Evolutionary conservation across 306 rosid species (phyloP).

Genomic region (Alnus rubra): DNA sequence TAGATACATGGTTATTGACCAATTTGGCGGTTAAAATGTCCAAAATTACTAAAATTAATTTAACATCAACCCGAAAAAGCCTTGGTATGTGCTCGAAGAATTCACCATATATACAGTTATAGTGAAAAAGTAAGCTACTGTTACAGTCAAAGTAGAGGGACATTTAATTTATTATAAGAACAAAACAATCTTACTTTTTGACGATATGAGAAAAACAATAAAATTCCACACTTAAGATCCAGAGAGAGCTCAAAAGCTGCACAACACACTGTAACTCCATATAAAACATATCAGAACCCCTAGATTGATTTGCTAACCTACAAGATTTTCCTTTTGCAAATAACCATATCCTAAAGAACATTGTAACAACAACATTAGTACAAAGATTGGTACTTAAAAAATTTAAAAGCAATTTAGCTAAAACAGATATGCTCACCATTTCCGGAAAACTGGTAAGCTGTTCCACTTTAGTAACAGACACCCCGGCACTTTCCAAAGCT

Average conservation of each 20-base stretch:
- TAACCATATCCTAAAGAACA: not conserved
- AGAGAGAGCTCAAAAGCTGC: not conserved
- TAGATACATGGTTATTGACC: not conserved
- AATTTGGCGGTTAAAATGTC: not conserved
- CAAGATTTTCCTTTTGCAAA: not conserved
- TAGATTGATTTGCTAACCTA: not conserved
- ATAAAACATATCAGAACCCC: constrained; percentile 11
- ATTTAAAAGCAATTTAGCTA: constrained; percentile 15
- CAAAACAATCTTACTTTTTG: not conserved
- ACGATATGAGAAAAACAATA: not conserved
- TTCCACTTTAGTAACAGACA: constrained; percentile 83
- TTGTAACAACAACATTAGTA: not conserved
- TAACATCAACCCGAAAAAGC: not conserved
- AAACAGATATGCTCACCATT: constrained; percentile 55
- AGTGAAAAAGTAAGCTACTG: not conserved
- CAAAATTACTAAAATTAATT: not conserved
- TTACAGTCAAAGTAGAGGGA: not conserved
- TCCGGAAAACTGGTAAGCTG: constrained; percentile 86
- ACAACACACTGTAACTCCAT: not conserved
- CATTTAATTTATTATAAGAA: no score
- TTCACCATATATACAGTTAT: not conserved
- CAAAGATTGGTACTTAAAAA: not conserved
- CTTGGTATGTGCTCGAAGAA: not conserved
- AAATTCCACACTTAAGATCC: not conserved
- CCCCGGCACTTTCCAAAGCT: constrained; percentile 77